Evolutionary conservation across 148 eudicot genomes (phyloP).

Genomic region (Camellia lanceoleosa): DNA sequence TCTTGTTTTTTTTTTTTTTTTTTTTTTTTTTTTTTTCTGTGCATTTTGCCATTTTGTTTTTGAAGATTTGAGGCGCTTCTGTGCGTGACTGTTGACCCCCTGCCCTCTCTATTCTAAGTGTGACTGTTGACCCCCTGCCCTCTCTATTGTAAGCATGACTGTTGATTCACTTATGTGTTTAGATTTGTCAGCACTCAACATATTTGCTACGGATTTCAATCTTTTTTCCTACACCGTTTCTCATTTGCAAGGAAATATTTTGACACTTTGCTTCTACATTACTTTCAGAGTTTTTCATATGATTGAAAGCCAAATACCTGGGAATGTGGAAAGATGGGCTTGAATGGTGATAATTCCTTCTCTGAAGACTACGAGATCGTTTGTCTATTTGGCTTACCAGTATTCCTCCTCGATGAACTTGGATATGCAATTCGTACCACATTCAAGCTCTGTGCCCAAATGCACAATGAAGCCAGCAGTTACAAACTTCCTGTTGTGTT

Average conservation of each 20-base stretch:
- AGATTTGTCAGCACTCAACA: background rate
- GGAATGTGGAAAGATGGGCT: slow-evolving; percentile 72
- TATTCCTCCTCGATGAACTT: slow-evolving; percentile 30
- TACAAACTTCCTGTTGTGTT: slow-evolving; percentile 28
- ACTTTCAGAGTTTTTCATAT: slow-evolving; percentile 15
- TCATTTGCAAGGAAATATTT: background rate
- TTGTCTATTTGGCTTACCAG: slow-evolving; percentile 12
- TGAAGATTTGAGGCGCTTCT: background rate
- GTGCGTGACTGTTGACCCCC: no score
- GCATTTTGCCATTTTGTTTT: background rate
- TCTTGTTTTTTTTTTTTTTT: no score
- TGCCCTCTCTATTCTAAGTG: no score
- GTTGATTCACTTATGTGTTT: slow-evolving; percentile 1
- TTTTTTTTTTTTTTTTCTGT: background rate
- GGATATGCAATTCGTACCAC: slow-evolving; percentile 22
- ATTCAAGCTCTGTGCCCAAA: slow-evolving; percentile 14
- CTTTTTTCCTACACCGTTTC: background rate
- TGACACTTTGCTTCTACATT: background rate
- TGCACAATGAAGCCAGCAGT: slow-evolving; percentile 25
- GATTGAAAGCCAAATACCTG: slow-evolving; percentile 23
- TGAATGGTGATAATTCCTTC: slow-evolving; percentile 34
- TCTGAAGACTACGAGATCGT: slow-evolving; percentile 20
- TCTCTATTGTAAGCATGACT: background rate
- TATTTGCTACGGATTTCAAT: background rate
- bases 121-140: no score